Percentiles rank a stretch among this genome's conserved stretches.
Evolutionary conservation across 768 basidiomycete species (phyloP).

Genomic region (Phaeotremella fagi): DNA sequence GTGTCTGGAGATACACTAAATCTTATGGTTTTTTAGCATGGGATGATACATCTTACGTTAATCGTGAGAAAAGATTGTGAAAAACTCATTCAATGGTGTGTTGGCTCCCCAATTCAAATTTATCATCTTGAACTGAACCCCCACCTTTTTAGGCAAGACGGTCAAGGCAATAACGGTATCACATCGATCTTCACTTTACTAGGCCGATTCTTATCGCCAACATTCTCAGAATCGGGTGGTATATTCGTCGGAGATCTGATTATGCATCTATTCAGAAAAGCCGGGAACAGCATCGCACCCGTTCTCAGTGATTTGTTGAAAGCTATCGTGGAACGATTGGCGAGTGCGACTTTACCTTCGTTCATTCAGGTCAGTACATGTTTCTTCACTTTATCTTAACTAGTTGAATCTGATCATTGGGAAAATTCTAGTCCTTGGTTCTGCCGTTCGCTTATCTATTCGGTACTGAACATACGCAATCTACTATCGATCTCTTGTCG

Average conservation of each 20-base stretch:
- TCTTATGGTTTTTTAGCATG: slow-evolving; percentile 57
- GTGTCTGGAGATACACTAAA: slow-evolving; percentile 12
- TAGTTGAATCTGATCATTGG: not conserved
- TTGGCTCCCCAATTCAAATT: not conserved
- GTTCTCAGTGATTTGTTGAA: slow-evolving; percentile 81
- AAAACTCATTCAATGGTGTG: slow-evolving; percentile 70
- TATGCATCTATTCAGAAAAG: slow-evolving; percentile 80
- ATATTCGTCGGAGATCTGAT: slow-evolving; percentile 91
- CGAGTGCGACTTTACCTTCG: slow-evolving; percentile 78
- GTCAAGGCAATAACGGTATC: slow-evolving; percentile 66
- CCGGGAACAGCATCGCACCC: slow-evolving; percentile 71
- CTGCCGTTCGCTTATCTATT: slow-evolving; percentile 92
- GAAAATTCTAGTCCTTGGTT: slow-evolving; percentile 63
- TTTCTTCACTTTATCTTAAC: too few relatives aligned
- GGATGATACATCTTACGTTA: slow-evolving; percentile 71
- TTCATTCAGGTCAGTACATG: slow-evolving; percentile 70
- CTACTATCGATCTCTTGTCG: slow-evolving; percentile 72
- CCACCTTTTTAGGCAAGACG: slow-evolving; percentile 50
- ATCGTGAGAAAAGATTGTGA: slow-evolving; percentile 80
- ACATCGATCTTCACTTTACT: slow-evolving; percentile 69
- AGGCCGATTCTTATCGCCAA: slow-evolving; percentile 66
- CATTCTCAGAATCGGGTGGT: slow-evolving; percentile 84
- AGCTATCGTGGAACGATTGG: slow-evolving; percentile 76
- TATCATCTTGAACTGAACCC: not conserved
- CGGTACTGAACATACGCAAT: slow-evolving; percentile 70